A percentile compares a stretch with the other conserved stretches of the same genome.
Conservation (phyloP, 257 asterid genomes). For the Solanum tacnaense region DNA sequence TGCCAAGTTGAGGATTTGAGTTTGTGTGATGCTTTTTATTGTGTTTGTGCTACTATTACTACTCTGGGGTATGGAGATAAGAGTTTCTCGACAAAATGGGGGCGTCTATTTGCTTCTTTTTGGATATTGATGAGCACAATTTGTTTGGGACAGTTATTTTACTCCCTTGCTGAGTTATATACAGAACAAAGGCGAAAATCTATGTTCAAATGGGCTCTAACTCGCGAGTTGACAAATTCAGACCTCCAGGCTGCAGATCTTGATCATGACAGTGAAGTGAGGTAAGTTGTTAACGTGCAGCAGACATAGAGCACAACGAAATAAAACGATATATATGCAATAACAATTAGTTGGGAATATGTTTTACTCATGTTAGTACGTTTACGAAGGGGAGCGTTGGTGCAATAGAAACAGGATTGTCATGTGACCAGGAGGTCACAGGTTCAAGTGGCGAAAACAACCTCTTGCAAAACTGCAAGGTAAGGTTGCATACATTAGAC, state of each 20-base stretch:
- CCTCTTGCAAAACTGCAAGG: not conserved
- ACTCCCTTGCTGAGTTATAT: slow-evolving; percentile 45
- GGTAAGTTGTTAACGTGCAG: slow-evolving; percentile 17
- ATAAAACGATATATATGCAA: not conserved
- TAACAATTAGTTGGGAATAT: not conserved
- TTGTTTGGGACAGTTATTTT: slow-evolving; percentile 67
- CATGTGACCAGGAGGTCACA: not conserved
- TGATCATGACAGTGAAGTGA: slow-evolving; percentile 56
- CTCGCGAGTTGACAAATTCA: slow-evolving; percentile 44
- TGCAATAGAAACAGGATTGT: not conserved
- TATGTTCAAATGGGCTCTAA: slow-evolving; percentile 43
- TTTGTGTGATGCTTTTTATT: slow-evolving; percentile 60
- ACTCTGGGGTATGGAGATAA: slow-evolving; percentile 87
- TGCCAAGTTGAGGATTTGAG: slow-evolving; percentile 35
- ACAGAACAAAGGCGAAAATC: slow-evolving; percentile 56
- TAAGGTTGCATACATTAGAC: not conserved
- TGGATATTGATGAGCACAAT: slow-evolving; percentile 73
- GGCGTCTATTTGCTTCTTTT: slow-evolving; percentile 63
- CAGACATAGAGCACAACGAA: not conserved
- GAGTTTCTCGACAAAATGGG: slow-evolving; percentile 61
- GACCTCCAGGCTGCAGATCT: slow-evolving; percentile 88
- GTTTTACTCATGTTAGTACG: not conserved
- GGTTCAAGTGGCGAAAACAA: not conserved
- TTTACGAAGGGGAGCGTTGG: not conserved
- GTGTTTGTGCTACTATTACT: slow-evolving; percentile 66